Conservation (phyloP, 768 basidiomycete species). For the Neoboletus magnificus region DNA sequence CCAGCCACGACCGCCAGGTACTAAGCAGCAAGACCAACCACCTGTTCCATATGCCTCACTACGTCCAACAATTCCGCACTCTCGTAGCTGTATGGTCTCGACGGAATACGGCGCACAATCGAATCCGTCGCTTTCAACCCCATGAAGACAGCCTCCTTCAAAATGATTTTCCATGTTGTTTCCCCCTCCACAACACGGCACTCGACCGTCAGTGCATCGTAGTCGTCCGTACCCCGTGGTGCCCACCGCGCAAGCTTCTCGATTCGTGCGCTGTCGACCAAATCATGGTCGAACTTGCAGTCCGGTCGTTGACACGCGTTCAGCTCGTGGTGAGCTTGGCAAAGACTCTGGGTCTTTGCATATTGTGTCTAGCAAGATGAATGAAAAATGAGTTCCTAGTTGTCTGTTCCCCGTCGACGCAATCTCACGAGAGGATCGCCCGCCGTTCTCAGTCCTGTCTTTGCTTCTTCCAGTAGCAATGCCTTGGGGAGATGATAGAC, state of each 20-base stretch:
- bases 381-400: background rate
- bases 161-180: slow-evolving; percentile 12
- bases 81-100: slow-evolving; percentile 15
- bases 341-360: slow-evolving; percentile 16
- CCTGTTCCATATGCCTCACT: slow-evolving; percentile 11
- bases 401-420: background rate
- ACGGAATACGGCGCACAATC: slow-evolving; percentile 4
- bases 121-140: slow-evolving; percentile 11
- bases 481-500: slow-evolving; percentile 7
- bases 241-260: slow-evolving; percentile 15
- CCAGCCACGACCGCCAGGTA: background rate
- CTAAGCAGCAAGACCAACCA: slow-evolving; percentile 4
- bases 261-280: slow-evolving; percentile 13
- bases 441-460: background rate
- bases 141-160: slow-evolving; percentile 12
- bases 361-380: slow-evolving; percentile 5
- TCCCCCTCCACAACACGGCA: slow-evolving; percentile 9
- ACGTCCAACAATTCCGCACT: slow-evolving; percentile 12
- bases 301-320: slow-evolving; percentile 4
- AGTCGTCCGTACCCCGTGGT: background rate
- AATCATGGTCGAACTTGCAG: slow-evolving; percentile 18
- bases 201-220: slow-evolving; percentile 17
- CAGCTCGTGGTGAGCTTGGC: slow-evolving; percentile 9
- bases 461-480: slow-evolving; percentile 6
- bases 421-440: slow-evolving; percentile 10